Evolutionary conservation across 2,329 filamentous ascomycete genomes (phyloP).

Genomic region (Pseudofabraea citricarpa): DNA sequence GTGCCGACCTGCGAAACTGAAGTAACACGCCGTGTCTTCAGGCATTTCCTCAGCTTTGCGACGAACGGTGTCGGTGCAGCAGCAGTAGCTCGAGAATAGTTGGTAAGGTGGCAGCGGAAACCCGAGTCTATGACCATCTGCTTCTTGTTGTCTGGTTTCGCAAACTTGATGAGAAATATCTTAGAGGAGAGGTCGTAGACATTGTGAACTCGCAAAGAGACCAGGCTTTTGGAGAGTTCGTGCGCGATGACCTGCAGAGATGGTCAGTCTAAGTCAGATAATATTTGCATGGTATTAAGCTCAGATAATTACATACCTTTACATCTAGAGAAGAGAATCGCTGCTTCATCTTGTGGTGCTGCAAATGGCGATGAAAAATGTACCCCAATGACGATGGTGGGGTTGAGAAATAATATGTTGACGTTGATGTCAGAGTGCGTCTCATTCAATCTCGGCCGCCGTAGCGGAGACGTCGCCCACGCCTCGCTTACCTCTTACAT

Average conservation of each 20-base stretch:
- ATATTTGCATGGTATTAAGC: background rate
- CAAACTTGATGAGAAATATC: constrained; percentile 93
- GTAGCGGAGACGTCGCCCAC: too few relatives aligned
- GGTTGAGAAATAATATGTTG: too few relatives aligned
- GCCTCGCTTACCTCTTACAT: too few relatives aligned
- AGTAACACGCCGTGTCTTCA: constrained; percentile 83
- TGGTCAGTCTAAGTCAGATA: too few relatives aligned
- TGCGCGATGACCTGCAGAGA: constrained; percentile 78
- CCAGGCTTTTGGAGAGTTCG: constrained; percentile 76
- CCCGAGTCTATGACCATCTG: constrained; percentile 92
- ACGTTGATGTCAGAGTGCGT: too few relatives aligned
- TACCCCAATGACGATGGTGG: too few relatives aligned
- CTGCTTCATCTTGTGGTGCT: constrained; percentile 84
- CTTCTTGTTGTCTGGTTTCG: constrained; percentile 82
- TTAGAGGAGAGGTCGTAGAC: constrained; percentile 95
- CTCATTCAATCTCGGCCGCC: too few relatives aligned
- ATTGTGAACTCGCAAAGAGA: constrained; percentile 79
- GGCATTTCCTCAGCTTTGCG: constrained; percentile 74
- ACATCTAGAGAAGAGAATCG: constrained; percentile 76
- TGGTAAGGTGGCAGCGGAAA: constrained; percentile 91
- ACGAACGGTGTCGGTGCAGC: constrained; percentile 83
- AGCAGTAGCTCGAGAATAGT: constrained; percentile 83
- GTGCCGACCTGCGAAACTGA: constrained; percentile 81
- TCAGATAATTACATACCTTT: constrained; percentile 42
- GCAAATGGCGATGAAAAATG: too few relatives aligned